phyloP scores from a whole-genome alignment of 805 yeast species.

The Saturnispora serradocipensis region DNA sequence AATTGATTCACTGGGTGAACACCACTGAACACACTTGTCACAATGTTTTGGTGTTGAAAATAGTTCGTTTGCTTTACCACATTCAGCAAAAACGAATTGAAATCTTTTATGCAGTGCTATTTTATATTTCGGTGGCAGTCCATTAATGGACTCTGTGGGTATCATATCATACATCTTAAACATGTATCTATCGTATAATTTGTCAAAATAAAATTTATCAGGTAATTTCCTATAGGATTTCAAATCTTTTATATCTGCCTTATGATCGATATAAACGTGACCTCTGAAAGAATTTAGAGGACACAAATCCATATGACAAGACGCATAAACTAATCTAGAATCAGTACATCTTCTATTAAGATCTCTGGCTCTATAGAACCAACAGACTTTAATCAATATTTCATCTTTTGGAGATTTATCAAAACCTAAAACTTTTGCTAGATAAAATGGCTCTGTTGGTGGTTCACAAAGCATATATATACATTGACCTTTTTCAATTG shows the following conservation, averaged over 20 bases:
- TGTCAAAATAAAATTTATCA: conserved; percentile 74
- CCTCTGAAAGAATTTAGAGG: conserved; percentile 74
- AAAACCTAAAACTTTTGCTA: conserved; percentile 78
- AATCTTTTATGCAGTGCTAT: conserved; percentile 58
- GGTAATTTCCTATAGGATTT: conserved; percentile 49
- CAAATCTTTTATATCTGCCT: conserved; percentile 52
- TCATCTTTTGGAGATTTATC: conserved; percentile 35
- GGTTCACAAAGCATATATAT: conserved; percentile 86
- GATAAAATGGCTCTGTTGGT: conserved; percentile 88
- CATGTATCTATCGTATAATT: conserved; percentile 80
- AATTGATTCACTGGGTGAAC: conserved; percentile 61
- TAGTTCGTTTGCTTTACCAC: conserved; percentile 53
- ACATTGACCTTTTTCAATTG: conserved; percentile 47
- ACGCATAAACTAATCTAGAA: conserved; percentile 69
- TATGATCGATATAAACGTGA: conserved; percentile 57
- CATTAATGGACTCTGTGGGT: conserved; percentile 48
- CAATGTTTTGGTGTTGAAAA: conserved; percentile 60
- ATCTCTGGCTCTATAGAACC: conserved; percentile 88
- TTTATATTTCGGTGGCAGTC: conserved; percentile 51
- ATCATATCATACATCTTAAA: conserved; percentile 71
- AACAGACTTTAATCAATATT: conserved; percentile 47
- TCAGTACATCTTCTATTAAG: conserved; percentile 59
- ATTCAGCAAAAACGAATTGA: conserved; percentile 67
- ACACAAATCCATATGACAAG: conserved; percentile 79
- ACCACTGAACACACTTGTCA: conserved; percentile 78